Evolutionary conservation across 1,284 basidiomycete species (phyloP), one percentile per base, ranked within the genome.

Genomic region (Leccinum fallax): DNA sequence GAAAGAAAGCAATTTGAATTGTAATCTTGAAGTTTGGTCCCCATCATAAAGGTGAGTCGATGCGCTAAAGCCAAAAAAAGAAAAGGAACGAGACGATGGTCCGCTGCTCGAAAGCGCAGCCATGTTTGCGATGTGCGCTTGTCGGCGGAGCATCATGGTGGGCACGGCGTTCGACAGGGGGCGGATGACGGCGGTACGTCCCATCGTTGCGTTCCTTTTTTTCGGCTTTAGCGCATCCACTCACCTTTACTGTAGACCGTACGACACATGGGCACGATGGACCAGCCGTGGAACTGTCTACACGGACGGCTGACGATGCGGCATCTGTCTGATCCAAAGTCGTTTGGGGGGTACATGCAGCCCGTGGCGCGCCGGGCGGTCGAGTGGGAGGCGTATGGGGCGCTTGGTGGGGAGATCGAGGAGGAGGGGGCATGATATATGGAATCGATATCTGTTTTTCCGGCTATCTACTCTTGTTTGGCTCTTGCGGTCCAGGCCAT

Each of bases 221-320:
- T 6, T 2, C n/a, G n/a, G 28, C 9, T 54, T 8, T 36, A n/a
- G 32, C 24, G 2, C 8, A 15, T 51, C 13, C 36, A 43, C 34
- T n/a, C 21, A 9, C 21, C 13, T 7, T 1, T 7, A 15, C 8
- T 19, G 2, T 46, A 95, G 92, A 86, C 98, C 61, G 80, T 99
- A 2, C 84, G 85, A 53, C 94, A 98, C 75, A 97, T 99, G 95
- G 94, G 93, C 46, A 90, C 85, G 7, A 95, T 99, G 81, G 94
- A 98, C 68, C 95, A 98, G 71, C 97, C 96, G 0, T 99, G 97
- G 95, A 94, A 97, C 64, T 98, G 96, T 72, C 96, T 96, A 2
- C 96, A 98, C 73, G 96, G 96, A 4, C 80, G 96, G 52, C 97
- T 96, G 2, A 99, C 96, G 7, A 97, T 98, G 94, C 87, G 96